A percentile compares a stretch with the other conserved stretches of the same genome.
These are phyloP conservation scores for Prunus campanulata DNA, from an alignment of 306 rosid species.

Conservation along the genomic window DNA sequence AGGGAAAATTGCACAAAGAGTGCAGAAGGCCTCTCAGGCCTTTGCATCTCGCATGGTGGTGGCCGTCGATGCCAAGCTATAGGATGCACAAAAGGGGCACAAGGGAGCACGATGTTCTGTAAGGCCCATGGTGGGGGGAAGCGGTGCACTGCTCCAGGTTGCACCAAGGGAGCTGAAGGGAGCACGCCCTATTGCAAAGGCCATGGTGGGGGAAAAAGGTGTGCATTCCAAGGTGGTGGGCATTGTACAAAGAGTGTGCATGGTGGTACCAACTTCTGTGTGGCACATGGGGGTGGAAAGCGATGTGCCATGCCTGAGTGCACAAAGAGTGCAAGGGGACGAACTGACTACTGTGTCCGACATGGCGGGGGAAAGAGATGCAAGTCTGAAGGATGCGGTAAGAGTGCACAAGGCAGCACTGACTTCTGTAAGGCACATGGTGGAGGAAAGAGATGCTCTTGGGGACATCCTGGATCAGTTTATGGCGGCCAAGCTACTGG, in stretches of 20 bases:
- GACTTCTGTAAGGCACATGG: constrained; percentile 98
- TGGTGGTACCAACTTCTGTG: constrained; percentile 93
- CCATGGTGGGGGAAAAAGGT: constrained; percentile 94
- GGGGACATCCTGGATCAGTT: constrained; percentile 87
- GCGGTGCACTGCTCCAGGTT: constrained; percentile 80
- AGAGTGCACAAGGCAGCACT: constrained; percentile 97
- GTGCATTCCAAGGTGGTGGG: constrained; percentile 83
- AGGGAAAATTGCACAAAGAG: constrained; percentile 86
- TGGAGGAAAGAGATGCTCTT: constrained; percentile 95
- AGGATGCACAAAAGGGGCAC: constrained; percentile 93
- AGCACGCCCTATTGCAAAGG: constrained; percentile 92
- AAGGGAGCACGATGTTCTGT: constrained; percentile 94
- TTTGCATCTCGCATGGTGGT: constrained; percentile 95
- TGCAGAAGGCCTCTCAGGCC: constrained; percentile 95
- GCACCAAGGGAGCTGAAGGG: constrained; percentile 97
- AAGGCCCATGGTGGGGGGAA: constrained; percentile 98
- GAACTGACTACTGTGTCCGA: constrained; percentile 95
- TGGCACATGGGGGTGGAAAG: constrained; percentile 98
- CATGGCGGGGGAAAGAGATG: constrained; percentile 97
- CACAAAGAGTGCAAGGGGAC: constrained; percentile 91
- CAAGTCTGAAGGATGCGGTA: constrained; percentile 80
- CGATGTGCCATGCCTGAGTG: constrained; percentile 84
- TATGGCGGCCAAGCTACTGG: constrained; percentile 45
- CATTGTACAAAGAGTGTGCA: constrained; percentile 85
- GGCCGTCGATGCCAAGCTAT: constrained; percentile 82